phyloP scores from a whole-genome alignment of 1,139 yeast genomes.

The Debaryomyces psychrophilus region DNA sequence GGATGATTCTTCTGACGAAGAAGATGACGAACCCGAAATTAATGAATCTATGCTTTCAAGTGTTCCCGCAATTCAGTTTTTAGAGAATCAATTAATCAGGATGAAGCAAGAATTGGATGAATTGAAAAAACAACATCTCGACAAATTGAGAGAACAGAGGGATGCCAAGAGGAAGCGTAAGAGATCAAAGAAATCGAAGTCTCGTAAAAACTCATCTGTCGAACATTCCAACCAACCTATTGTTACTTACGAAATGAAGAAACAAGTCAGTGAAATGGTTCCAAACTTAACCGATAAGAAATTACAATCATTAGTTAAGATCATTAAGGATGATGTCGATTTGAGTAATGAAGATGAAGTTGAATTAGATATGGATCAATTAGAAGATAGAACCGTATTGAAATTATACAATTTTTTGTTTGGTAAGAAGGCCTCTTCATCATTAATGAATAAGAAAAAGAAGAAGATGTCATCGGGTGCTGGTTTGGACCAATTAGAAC shows the following conservation, averaged over 20 bases:
- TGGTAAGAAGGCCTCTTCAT: constrained; percentile 53
- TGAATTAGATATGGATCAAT: constrained; percentile 92
- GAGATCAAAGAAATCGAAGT: constrained; percentile 36
- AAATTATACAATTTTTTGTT: constrained; percentile 82
- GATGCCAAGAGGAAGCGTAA: constrained; percentile 53
- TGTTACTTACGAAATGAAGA: constrained; percentile 94
- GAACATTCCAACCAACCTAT: constrained; percentile 33
- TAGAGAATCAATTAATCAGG: constrained; percentile 82
- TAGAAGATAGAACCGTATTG: constrained; percentile 81
- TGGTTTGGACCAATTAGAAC: constrained; percentile 79
- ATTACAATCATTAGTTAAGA: constrained; percentile 79
- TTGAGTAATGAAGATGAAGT: constrained; percentile 79
- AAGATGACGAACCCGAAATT: constrained; percentile 68
- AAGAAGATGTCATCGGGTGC: constrained; percentile 65
- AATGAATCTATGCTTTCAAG: constrained; percentile 75
- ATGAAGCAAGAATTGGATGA: constrained; percentile 85
- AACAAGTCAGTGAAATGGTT: constrained; percentile 86
- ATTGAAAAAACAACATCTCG: constrained; percentile 69
- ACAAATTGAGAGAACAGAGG: constrained; percentile 56
- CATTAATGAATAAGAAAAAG: constrained; percentile 47
- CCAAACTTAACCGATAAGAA: constrained; percentile 78
- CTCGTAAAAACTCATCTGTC: constrained; percentile 18
- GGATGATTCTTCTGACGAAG: constrained; percentile 45
- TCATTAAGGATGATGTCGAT: constrained; percentile 84
- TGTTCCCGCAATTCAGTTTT: constrained; percentile 81